phyloP scores from a whole-genome alignment of 2,329 filamentous ascomycete species.

The Neoascochyta sp. region DNA sequence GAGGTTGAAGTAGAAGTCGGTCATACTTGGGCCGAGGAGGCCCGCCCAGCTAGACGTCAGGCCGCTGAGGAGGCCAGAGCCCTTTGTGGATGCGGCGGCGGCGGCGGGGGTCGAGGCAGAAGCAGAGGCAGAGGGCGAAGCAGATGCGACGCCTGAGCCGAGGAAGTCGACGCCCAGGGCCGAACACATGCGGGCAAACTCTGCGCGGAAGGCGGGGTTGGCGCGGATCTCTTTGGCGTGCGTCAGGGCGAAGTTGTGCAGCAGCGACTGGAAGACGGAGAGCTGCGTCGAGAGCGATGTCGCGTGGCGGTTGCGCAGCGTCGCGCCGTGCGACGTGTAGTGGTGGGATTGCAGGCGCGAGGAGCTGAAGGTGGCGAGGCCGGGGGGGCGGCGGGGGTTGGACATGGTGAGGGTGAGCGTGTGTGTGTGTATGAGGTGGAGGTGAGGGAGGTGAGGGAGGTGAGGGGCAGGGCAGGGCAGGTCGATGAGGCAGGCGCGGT shows the following conservation, averaged over 20 bases:
- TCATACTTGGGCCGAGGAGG: conserved; percentile 83
- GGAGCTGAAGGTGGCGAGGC: conserved; percentile 68
- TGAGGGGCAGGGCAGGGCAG: too few species aligned
- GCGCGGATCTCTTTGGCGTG: conserved; percentile 95
- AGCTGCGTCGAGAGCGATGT: conserved; percentile 88
- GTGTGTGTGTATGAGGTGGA: neutral
- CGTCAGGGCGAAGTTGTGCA: conserved; percentile 92
- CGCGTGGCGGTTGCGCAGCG: conserved; percentile 78
- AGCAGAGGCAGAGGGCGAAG: too few species aligned
- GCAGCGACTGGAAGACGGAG: conserved; percentile 88
- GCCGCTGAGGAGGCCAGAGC: conserved; percentile 43
- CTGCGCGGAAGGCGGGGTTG: conserved; percentile 88
- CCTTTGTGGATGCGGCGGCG: too few species aligned
- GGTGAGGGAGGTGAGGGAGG: neutral
- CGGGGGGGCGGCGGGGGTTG: conserved; percentile 71
- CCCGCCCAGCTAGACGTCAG: conserved; percentile 83
- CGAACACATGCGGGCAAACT: conserved; percentile 97
- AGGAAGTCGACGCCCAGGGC: conserved; percentile 95
- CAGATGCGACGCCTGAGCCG: too few species aligned
- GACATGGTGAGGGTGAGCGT: conserved; percentile 29
- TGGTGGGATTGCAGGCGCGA: conserved; percentile 70
- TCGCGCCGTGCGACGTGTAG: conserved; percentile 84
- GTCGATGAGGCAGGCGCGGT: too few species aligned
- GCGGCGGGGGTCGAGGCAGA: too few species aligned
- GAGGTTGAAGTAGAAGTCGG: conserved; percentile 98